These are phyloP conservation scores for Aspergillus conjunctus DNA, from an alignment of 495 filamentous ascomycete genomes.

Conservation along the genomic window DNA sequence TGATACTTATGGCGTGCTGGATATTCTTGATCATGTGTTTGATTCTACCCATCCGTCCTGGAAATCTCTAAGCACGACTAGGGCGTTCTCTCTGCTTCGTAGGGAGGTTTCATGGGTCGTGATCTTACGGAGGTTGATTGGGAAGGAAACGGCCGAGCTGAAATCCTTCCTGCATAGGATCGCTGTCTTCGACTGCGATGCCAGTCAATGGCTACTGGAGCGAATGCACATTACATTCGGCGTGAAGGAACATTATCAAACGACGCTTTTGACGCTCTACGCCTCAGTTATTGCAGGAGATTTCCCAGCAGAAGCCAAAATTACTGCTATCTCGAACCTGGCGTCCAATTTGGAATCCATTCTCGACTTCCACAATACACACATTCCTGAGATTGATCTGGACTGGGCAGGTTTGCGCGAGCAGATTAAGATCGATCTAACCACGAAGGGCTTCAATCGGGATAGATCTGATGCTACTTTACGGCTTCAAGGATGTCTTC, in stretches of 20 bases:
- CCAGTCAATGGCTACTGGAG: conserved; percentile 44
- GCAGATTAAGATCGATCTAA: conserved; percentile 28
- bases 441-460: conserved; percentile 40
- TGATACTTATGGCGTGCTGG: conserved; percentile 34
- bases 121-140: conserved; percentile 31
- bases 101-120: conserved; percentile 43
- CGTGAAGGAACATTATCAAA: conserved; percentile 25
- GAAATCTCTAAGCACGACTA: conserved; percentile 37
- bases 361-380: conserved; percentile 24
- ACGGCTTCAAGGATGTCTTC: conserved; percentile 56
- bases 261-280: conserved; percentile 34
- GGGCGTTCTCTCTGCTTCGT: conserved; percentile 44
- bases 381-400: conserved; percentile 22
- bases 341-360: conserved; percentile 35
- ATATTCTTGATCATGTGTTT: conserved; percentile 32
- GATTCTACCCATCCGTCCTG: conserved; percentile 34
- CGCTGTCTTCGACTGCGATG: conserved; percentile 40
- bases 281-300: conserved; percentile 34
- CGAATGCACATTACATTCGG: conserved; percentile 32
- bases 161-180: conserved; percentile 31
- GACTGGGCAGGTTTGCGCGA: conserved; percentile 32
- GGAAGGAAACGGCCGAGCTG: conserved; percentile 23
- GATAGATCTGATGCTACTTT: conserved; percentile 47
- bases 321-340: conserved; percentile 38
- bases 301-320: conserved; percentile 34